Base-by-base conservation (phyloP, 1,284 basidiomycete species). In the Malassezia vespertilionis region DNA sequence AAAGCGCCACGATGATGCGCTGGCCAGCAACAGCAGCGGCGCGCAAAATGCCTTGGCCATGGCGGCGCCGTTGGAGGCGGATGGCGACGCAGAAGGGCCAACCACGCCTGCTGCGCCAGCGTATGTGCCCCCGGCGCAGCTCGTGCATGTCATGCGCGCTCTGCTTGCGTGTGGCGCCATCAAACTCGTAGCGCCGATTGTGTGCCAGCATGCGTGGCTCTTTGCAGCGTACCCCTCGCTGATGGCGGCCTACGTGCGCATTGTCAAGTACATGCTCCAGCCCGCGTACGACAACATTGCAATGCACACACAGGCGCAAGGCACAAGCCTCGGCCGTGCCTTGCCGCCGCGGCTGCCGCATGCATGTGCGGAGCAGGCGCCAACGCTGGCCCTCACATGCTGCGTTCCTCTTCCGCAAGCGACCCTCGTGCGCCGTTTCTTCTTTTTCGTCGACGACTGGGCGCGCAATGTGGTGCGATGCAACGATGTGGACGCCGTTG, bases 121-220 rank as follows among this genome's bases (percentile, higher is more conserved):
- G 17, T 46, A 58, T 7, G 82, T 79, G 59, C 46, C 50, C 10
- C 77, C 78, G 2, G 86, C 89, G 58, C 89, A 96, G 71, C 85
- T 87, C 62, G 77, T 84, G 28, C 82, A 81, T 28, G 75, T 97
- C 14, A 71, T 89, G 14, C 75, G 77, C 28, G 84, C 86, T n/a
- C 75, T 96, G 24, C 79, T 99, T 20, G 77, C 85, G 27, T 75
- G 96, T 33, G 93, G 93, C 14, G 83, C 84, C 22, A 63, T 91
- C 28, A 78, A 81, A 37, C 80, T 84, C 10, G 81, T 85, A 8
- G 73, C 88, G 38, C 79, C 80, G 28, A 78, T 96, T 48, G 74
- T 97, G 55, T 79, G 82, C 21, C 81, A 81, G 61, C 88, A 82
- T 65, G 85, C 84, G 3, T 90, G 87, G 84, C 74, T 93, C 35